Base-by-base conservation (phyloP, 306 rosid genomes). In the Cucurbita maxima region DNA sequence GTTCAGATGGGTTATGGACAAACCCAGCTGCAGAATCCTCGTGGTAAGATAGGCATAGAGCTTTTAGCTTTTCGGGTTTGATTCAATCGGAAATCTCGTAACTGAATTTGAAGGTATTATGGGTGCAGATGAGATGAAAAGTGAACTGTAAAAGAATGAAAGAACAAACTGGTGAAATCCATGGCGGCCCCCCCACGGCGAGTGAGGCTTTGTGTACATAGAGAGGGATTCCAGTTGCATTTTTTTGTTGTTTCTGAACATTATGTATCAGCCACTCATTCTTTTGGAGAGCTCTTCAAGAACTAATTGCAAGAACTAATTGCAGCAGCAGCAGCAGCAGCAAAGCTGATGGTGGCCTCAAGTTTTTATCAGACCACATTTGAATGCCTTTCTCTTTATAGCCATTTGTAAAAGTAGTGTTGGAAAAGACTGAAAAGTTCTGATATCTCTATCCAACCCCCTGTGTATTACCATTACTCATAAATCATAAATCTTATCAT, bases 1-100 rank as follows among this genome's bases (percentile, higher is more conserved):
- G 83, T 86, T 44, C 90, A 86, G 41, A 86, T 84, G 86, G 84
- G 87, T 14, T 81, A 81, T 79, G 80, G 79, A 56, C 87, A 77
- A 68, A 81, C 79, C 77, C 75, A 81, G 78, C 84, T 69, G 66
- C 82, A 76, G 51, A 79, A 47, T 77, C 20, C 76, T 76, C 76
- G 78, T 68, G 86, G 90, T 86, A 83, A 51, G 52, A 18, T 43
- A 48, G 10, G 25, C 22, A 16, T 50, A 75, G 59, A 75, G 69
- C 3, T 44, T 22, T 4, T 5, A 56, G 48, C 50, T 7, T 14
- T 58, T 58, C 14, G 18, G 41, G 41, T 20, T 15, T 43, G 10
- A 43, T 74, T 58, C 19, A 13, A 30, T 30, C 34, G 0, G 3
- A 30, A 30, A n/a, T 73, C 66, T 55, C 8, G 8, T 8, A 74